Percentiles rank a stretch among this genome's conserved stretches.
phyloP scores from a whole-genome alignment of 2,329 filamentous ascomycete genomes.

The Alternaria ethzedia region DNA sequence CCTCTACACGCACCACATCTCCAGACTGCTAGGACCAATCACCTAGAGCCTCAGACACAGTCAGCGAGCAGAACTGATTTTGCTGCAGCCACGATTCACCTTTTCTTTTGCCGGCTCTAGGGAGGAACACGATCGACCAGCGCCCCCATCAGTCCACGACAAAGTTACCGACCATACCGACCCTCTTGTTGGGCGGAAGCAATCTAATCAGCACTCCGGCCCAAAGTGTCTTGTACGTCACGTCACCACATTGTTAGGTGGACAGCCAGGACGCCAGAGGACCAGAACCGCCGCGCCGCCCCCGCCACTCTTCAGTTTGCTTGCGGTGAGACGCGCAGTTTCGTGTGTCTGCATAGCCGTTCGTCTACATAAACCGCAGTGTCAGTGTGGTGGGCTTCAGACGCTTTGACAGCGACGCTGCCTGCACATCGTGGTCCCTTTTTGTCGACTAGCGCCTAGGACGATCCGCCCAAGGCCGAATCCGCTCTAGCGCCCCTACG shows the following conservation, averaged over 20 bases:
- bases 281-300: background rate
- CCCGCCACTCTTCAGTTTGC: background rate
- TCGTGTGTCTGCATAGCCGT: background rate
- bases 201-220: slow-evolving; percentile 14
- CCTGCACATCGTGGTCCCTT: slow-evolving; percentile 23
- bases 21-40: slow-evolving; percentile 23
- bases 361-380: slow-evolving; percentile 11
- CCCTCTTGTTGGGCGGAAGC: slow-evolving; percentile 19
- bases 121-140: slow-evolving; percentile 14
- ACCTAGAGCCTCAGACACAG: slow-evolving; percentile 22
- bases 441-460: slow-evolving; percentile 14
- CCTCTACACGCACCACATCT: slow-evolving; percentile 25
- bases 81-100: slow-evolving; percentile 23
- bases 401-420: slow-evolving; percentile 26
- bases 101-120: slow-evolving; percentile 25
- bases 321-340: background rate
- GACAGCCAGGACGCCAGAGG: background rate
- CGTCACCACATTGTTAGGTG: slow-evolving; percentile 4
- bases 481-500: slow-evolving; percentile 33
- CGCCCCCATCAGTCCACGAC: slow-evolving; percentile 6
- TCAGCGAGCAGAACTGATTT: slow-evolving; percentile 28
- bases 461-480: slow-evolving; percentile 30
- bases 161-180: background rate
- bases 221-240: slow-evolving; percentile 1
- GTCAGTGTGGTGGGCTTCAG: slow-evolving; percentile 7